Conservation (phyloP, 352 stramenopile genomes). For the Aphanomyces cochlioides region DNA sequence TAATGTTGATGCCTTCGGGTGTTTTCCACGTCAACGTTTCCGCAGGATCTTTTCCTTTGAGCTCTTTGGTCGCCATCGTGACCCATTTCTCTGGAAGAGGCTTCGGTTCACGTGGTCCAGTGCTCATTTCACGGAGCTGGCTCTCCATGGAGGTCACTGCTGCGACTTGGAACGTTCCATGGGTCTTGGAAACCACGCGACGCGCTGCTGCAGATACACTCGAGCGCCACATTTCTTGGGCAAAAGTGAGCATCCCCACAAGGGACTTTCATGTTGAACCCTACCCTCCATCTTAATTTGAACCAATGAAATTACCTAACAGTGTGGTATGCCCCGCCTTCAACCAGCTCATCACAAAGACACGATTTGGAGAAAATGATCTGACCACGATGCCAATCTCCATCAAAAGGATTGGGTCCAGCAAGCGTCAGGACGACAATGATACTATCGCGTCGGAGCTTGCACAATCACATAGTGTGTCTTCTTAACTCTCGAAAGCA, state of each 20-base stretch:
- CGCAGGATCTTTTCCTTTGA: conserved; percentile 73
- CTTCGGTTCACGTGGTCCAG: conserved; percentile 13
- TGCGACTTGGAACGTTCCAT: not conserved
- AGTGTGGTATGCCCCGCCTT: not conserved
- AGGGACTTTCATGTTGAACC: not conserved
- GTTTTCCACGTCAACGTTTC: conserved; percentile 75
- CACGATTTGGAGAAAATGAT: not conserved
- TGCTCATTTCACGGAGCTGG: conserved; percentile 20
- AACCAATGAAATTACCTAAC: conserved; percentile 13
- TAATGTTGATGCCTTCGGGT: conserved; percentile 92
- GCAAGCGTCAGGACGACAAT: too few species aligned
- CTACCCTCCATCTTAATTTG: conserved; percentile 13
- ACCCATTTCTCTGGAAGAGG: conserved; percentile 42
- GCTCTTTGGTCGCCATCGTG: conserved; percentile 69
- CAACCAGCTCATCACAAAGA: conserved; percentile 1
- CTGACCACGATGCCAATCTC: not conserved
- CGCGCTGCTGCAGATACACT: not conserved
- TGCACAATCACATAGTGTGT: too few species aligned
- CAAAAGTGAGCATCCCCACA: conserved; percentile 7
- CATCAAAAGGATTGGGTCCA: not conserved
- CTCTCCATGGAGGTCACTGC: not conserved
- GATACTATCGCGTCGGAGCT: too few species aligned
- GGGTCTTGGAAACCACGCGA: not conserved
- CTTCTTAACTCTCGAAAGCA: too few species aligned
- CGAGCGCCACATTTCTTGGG: conserved; percentile 16